phyloP scores from a whole-genome alignment of 345 rosid genomes.

The Melastoma malabathricum region DNA sequence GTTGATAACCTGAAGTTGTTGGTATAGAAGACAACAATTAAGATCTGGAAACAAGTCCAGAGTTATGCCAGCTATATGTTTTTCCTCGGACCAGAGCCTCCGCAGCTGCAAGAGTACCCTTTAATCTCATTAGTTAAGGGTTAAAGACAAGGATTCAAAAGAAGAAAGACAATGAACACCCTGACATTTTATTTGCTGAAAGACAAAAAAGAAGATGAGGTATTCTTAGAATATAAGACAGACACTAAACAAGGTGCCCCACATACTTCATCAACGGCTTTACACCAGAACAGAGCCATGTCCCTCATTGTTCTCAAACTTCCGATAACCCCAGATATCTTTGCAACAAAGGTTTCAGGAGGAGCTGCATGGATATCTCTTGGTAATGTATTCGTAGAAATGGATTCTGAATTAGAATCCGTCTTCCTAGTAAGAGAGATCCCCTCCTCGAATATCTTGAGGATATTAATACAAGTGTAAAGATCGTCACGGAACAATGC shows the following conservation, averaged over 20 bases:
- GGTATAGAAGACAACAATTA: slow-evolving; percentile 70
- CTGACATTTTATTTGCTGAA: too few species aligned
- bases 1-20: slow-evolving; percentile 82
- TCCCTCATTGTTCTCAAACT: slow-evolving; percentile 57
- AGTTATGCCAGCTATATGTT: slow-evolving; percentile 72
- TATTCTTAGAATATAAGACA: neutral
- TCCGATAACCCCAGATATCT: slow-evolving; percentile 90
- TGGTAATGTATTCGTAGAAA: slow-evolving; percentile 28
- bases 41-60: slow-evolving; percentile 62
- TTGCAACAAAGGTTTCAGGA: slow-evolving; percentile 55
- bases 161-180: too few species aligned
- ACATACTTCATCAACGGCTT: slow-evolving; percentile 73
- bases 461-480: slow-evolving; percentile 52
- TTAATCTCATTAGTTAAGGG: slow-evolving; percentile 11
- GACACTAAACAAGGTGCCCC: neutral
- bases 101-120: slow-evolving; percentile 37
- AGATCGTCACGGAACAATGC: slow-evolving; percentile 33
- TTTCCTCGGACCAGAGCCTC: slow-evolving; percentile 67
- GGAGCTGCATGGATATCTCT: slow-evolving; percentile 89
- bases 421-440: slow-evolving; percentile 62
- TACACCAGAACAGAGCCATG: slow-evolving; percentile 86
- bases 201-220: too few species aligned
- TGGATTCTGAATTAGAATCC: slow-evolving; percentile 32
- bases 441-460: slow-evolving; percentile 71
- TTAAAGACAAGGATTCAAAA: neutral